Percentiles rank a stretch among this genome's conserved stretches.
These are phyloP conservation scores for Myriosclerotinia duriaeana DNA, from an alignment of 2,329 filamentous ascomycete genomes.

Conservation along the genomic window DNA sequence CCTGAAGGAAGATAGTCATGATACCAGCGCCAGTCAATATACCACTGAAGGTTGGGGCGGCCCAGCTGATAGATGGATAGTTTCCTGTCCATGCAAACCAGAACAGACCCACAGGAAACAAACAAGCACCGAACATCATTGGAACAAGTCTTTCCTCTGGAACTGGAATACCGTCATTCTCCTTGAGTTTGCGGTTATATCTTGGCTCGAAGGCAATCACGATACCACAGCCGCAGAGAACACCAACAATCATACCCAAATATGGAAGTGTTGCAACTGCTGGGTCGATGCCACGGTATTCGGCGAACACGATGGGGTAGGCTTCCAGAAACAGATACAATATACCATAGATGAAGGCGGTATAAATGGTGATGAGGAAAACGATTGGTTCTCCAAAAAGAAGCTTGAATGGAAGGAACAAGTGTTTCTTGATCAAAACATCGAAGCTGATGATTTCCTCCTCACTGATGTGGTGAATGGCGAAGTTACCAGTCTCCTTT, in stretches of 20 bases:
- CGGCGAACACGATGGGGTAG: conserved; percentile 49
- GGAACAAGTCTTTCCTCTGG: conserved; percentile 45
- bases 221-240: conserved; percentile 67
- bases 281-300: conserved; percentile 38
- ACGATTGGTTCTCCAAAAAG: conserved; percentile 61
- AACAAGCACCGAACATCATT: conserved; percentile 45
- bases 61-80: conserved; percentile 43
- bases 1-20: conserved; percentile 54
- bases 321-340: conserved; percentile 52
- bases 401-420: conserved; percentile 51
- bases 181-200: conserved; percentile 55
- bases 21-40: conserved; percentile 59
- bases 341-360: conserved; percentile 52
- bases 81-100: conserved; percentile 45
- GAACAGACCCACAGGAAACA: conserved; percentile 41
- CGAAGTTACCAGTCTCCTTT: conserved; percentile 41
- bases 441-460: conserved; percentile 45
- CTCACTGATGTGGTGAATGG: conserved; percentile 39
- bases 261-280: conserved; percentile 43
- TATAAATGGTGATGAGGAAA: conserved; percentile 53
- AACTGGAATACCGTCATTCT: conserved; percentile 38
- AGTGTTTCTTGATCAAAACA: conserved; percentile 36
- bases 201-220: conserved; percentile 61
- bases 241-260: conserved; percentile 49
- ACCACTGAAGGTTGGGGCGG: conserved; percentile 40